Evolutionary conservation across 495 filamentous ascomycete species (phyloP).

Genomic region (Parathielavia appendiculata): DNA sequence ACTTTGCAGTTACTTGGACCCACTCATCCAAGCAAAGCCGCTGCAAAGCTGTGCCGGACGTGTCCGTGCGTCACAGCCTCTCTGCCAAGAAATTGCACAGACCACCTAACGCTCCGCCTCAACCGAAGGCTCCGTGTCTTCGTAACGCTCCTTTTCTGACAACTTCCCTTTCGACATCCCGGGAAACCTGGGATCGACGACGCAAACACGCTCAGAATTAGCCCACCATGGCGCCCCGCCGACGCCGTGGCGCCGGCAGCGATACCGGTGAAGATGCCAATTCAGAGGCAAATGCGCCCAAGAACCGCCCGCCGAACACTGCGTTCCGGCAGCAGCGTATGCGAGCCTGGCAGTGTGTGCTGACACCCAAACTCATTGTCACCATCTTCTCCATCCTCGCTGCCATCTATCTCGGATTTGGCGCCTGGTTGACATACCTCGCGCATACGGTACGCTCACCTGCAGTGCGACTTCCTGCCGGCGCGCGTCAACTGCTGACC

Average conservation of each 20-base stretch:
- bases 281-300: conserved; percentile 26
- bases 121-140: conserved; percentile 30
- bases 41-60: no score
- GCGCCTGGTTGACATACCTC: conserved; percentile 33
- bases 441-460: conserved; percentile 27
- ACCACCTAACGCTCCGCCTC: conserved; percentile 20
- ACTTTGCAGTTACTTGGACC: neutral
- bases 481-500: conserved; percentile 14
- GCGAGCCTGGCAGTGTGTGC: conserved; percentile 37
- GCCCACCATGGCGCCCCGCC: conserved; percentile 33
- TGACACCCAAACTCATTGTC: conserved; percentile 37
- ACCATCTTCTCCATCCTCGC: conserved; percentile 35
- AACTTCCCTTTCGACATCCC: conserved; percentile 8
- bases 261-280: conserved; percentile 24
- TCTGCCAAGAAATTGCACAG: conserved; percentile 30
- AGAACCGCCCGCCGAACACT: conserved; percentile 36
- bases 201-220: conserved; percentile 6
- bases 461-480: neutral
- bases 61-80: conserved; percentile 24
- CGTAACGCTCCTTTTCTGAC: conserved; percentile 24
- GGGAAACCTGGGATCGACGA: conserved; percentile 10
- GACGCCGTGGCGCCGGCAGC: conserved; percentile 29
- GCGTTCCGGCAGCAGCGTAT: conserved; percentile 38
- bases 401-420: conserved; percentile 34
- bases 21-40: no score